A percentile compares a stretch with the other conserved stretches of the same genome.
Conservation (phyloP, 129 eudicot genomes). For the Artemisia tridentata region DNA sequence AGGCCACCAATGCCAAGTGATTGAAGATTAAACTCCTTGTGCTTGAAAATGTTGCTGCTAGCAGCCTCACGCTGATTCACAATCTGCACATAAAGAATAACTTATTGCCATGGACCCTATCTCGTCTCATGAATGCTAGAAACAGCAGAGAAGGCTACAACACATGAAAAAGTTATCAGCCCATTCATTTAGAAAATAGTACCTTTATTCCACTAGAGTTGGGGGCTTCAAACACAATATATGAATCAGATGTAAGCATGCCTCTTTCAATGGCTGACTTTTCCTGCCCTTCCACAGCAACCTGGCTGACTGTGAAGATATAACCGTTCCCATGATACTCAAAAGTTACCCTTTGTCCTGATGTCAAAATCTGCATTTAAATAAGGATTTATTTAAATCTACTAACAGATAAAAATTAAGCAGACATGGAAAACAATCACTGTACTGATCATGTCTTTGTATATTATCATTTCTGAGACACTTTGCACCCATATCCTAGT, state of each 20-base stretch:
- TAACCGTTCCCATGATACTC: constrained; percentile 80
- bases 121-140: not conserved
- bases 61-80: constrained; percentile 96
- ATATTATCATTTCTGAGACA: too few relatives aligned
- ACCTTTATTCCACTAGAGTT: constrained; percentile 94
- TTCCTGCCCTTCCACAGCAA: constrained; percentile 72
- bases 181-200: constrained; percentile 2
- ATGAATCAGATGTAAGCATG: constrained; percentile 74
- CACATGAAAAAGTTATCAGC: constrained; percentile 1
- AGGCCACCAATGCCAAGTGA: constrained; percentile 93
- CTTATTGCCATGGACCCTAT: not conserved
- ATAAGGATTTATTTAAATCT: constrained; percentile 22
- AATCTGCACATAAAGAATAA: constrained; percentile 46
- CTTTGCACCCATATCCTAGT: too few relatives aligned
- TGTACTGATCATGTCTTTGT: too few relatives aligned
- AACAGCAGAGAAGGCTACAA: not conserved
- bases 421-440: not conserved
- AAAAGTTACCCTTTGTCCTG: constrained; percentile 84
- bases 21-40: constrained; percentile 91
- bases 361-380: constrained; percentile 75
- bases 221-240: constrained; percentile 86
- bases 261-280: constrained; percentile 78
- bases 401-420: not conserved
- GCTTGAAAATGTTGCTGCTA: constrained; percentile 87
- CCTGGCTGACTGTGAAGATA: constrained; percentile 80